phyloP scores from a whole-genome alignment of 2,329 filamentous ascomycete species.

The Penicillium freii region DNA sequence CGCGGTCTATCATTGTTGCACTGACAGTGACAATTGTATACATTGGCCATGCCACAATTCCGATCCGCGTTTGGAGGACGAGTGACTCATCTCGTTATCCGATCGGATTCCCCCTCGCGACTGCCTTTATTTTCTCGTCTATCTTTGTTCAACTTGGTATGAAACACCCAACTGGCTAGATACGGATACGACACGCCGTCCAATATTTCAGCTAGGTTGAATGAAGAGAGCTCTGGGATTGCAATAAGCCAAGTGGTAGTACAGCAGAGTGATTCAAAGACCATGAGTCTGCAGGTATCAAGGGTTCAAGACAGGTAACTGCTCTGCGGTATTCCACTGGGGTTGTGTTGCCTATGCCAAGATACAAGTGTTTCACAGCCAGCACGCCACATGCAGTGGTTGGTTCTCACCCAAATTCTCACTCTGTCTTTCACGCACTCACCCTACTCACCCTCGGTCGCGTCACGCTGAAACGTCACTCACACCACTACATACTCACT shows the following conservation, averaged over 20 bases:
- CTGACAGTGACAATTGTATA: constrained; percentile 21
- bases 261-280: neutral
- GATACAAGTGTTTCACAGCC: too few relatives aligned
- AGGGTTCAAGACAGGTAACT: neutral
- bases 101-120: constrained; percentile 20
- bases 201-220: neutral
- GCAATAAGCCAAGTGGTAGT: neutral
- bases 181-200: neutral
- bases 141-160: constrained; percentile 7
- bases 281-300: neutral
- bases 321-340: too few relatives aligned
- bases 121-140: constrained; percentile 13
- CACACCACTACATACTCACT: too few relatives aligned
- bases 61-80: constrained; percentile 19
- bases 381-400: too few relatives aligned
- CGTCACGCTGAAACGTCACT: too few relatives aligned
- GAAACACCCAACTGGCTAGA: neutral
- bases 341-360: too few relatives aligned
- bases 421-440: too few relatives aligned
- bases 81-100: constrained; percentile 20
- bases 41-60: constrained; percentile 22
- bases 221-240: neutral
- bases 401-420: too few relatives aligned
- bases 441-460: too few relatives aligned
- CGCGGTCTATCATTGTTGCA: constrained; percentile 18